Percentiles rank a stretch among this genome's conserved stretches.
phyloP scores from a whole-genome alignment of 306 rosid species.

The Lotus japonicus region DNA sequence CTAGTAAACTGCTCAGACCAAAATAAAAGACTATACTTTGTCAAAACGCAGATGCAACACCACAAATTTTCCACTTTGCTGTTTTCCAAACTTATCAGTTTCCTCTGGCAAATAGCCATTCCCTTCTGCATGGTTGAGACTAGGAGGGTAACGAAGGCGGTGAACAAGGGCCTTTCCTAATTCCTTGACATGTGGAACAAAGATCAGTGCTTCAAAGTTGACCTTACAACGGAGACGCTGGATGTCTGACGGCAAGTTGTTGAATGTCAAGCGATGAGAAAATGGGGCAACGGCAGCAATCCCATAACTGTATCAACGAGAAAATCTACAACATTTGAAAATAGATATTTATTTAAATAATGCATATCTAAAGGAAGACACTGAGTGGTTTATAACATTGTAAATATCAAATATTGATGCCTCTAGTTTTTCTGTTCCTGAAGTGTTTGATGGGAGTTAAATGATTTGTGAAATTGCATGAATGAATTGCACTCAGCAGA shows the following conservation, averaged over 20 bases:
- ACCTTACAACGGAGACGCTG: constrained; percentile 92
- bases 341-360: constrained; percentile 23
- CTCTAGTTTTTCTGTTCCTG: background rate
- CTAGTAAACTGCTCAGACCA: background rate
- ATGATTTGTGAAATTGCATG: background rate
- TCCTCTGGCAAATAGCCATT: constrained; percentile 30
- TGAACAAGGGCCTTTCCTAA: constrained; percentile 62
- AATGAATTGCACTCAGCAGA: background rate
- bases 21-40: constrained; percentile 45
- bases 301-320: constrained; percentile 65
- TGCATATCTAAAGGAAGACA: constrained; percentile 20
- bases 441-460: background rate
- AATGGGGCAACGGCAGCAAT: constrained; percentile 93
- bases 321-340: constrained; percentile 35
- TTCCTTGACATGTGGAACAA: constrained; percentile 71
- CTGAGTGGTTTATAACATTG: background rate
- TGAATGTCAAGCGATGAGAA: constrained; percentile 94
- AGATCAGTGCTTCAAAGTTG: constrained; percentile 84
- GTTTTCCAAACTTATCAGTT: constrained; percentile 30
- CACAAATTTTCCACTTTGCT: constrained; percentile 56
- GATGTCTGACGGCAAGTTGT: constrained; percentile 76
- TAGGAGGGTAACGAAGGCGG: constrained; percentile 53
- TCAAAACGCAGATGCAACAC: constrained; percentile 94
- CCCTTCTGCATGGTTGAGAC: constrained; percentile 23
- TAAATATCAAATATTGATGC: background rate